Base-by-base conservation (phyloP, 768 basidiomycete species). In the Kwoniella bestiolae region DNA sequence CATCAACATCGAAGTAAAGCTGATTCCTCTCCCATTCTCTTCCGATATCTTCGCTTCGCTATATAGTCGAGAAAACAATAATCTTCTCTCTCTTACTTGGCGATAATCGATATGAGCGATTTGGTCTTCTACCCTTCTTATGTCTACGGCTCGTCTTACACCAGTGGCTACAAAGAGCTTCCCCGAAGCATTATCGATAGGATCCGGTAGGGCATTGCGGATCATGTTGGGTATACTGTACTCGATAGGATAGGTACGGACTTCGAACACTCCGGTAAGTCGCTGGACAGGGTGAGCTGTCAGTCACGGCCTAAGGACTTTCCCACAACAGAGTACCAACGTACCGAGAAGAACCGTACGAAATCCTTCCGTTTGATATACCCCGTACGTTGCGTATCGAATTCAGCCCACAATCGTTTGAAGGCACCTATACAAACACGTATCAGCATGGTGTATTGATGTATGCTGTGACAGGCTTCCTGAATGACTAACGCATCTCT, bases 351-450 rank as follows among this genome's bases (percentile, higher is more conserved):
- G 84, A 97, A 96, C 5, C 85, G 85, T 16, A 88, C 87, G 66
- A 95, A 89, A 34, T 85, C 85, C 28, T 82, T 82, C 1, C 88
- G 87, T 66, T 88, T 87, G 44, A 98, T 83, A 74, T 89, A 88
- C 0, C 92, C 91, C 0, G 90, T 92, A 60, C 89, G 87, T 8
- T 86, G 84, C 63, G 89, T 87, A 25, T 94, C 89, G 75, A 89
- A 91, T 76, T 89, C 86, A 2, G 90, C 89, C 95, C 95, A 98
- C 2, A 91, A 85, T 75, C 92, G 91, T 84, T 98, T 98, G 86
- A 93, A 97, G 1, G 88, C 84, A 2, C 79, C 80, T 80, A 44
- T 16, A 23, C 35, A 25, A 1, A 21, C 9, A 64, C 63, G 46
- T 25, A 5, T 41, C 18, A 47, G 32, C 51, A 45, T 12, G 14